phyloP scores from a whole-genome alignment of 1,139 yeast genomes.

The Fermentozyma sake region DNA sequence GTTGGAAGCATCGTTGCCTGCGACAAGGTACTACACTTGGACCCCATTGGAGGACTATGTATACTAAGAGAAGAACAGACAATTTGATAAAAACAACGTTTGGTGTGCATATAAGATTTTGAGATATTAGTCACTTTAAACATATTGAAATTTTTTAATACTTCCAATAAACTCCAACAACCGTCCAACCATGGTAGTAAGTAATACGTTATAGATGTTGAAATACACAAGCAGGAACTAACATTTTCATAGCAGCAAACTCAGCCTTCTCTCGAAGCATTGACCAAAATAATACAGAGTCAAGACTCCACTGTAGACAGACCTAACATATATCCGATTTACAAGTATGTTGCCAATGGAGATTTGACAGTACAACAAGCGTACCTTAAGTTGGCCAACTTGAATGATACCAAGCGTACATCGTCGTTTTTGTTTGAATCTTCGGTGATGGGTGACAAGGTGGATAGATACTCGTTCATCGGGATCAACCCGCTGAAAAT shows the following conservation, averaged over 20 bases:
- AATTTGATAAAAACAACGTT: too few relatives aligned
- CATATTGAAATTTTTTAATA: too few relatives aligned
- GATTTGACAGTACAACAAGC: constrained; percentile 88
- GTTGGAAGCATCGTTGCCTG: constrained; percentile 45
- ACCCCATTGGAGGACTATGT: constrained; percentile 32
- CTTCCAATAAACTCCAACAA: too few relatives aligned
- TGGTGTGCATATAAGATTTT: too few relatives aligned
- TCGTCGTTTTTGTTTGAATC: constrained; percentile 85
- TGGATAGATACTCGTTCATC: constrained; percentile 86
- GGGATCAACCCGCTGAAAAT: constrained; percentile 81
- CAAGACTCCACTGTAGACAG: constrained; percentile 22
- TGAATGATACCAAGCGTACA: constrained; percentile 55
- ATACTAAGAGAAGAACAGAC: constrained; percentile 16
- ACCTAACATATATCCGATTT: constrained; percentile 76
- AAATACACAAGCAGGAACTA: constrained; percentile 8
- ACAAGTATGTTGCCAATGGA: constrained; percentile 67
- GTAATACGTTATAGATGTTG: constrained; percentile 4
- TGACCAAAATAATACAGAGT: constrained; percentile 39
- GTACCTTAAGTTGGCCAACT: constrained; percentile 72
- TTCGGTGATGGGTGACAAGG: constrained; percentile 82
- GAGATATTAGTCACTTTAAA: too few relatives aligned
- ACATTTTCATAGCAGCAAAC: constrained; percentile 19
- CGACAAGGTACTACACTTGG: constrained; percentile 32
- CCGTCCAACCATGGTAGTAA: constrained; percentile 8
- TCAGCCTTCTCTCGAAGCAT: constrained; percentile 59